These are phyloP conservation scores for Cyclanthera cordifolia DNA, from an alignment of 306 rosid species.

Conservation along the genomic window DNA sequence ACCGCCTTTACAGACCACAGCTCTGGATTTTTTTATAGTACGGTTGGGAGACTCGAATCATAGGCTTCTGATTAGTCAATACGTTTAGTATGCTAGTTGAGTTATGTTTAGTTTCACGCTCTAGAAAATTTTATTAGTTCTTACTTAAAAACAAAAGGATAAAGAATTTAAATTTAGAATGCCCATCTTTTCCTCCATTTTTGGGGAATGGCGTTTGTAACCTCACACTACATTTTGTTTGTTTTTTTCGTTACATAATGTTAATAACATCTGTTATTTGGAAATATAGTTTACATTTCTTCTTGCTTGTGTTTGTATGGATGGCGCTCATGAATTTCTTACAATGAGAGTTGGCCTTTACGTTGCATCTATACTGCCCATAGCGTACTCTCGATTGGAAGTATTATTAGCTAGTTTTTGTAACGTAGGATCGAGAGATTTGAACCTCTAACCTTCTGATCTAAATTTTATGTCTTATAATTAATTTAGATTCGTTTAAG, in stretches of 20 bases:
- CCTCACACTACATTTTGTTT: not conserved
- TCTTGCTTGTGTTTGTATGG: not conserved
- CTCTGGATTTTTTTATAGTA: not conserved
- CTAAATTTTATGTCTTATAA: too few species aligned
- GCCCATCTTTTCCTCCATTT: not conserved
- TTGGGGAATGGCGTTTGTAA: not conserved
- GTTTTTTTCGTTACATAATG: not conserved
- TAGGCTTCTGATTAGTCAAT: too few species aligned
- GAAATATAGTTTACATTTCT: not conserved
- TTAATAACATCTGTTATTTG: not conserved
- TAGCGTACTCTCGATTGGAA: not conserved
- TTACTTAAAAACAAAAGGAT: too few species aligned
- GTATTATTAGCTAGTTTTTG: too few species aligned
- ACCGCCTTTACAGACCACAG: not conserved
- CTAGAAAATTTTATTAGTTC: too few species aligned
- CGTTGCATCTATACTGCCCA: not conserved
- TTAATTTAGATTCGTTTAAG: too few species aligned
- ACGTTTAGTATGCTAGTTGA: not conserved
- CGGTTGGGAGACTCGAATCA: too few species aligned
- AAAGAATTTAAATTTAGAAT: too few species aligned
- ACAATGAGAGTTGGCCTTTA: too few species aligned
- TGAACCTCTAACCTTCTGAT: too few species aligned
- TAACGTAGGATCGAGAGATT: too few species aligned
- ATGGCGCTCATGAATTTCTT: not conserved
- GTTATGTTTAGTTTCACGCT: too few species aligned